phyloP scores from a whole-genome alignment of 1,284 basidiomycete species.

The Ceratorhiza oryzae-sativae region DNA sequence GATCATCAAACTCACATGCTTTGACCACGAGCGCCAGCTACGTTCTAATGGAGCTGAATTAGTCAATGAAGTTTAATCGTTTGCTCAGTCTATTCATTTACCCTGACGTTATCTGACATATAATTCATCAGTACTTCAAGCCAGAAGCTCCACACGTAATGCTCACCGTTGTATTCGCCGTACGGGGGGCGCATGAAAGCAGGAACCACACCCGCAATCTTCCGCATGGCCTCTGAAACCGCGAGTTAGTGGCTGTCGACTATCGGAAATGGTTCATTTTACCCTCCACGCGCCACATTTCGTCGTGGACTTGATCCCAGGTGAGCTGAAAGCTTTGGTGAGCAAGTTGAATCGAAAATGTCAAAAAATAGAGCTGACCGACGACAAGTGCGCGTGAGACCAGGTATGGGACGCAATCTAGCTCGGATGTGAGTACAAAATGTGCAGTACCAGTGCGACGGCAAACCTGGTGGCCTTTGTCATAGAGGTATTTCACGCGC shows the following conservation, averaged over 20 bases:
- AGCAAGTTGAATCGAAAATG: neutral
- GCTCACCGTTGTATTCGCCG: slow-evolving; percentile 42
- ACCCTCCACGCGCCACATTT: slow-evolving; percentile 38
- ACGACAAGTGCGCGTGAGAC: slow-evolving; percentile 7
- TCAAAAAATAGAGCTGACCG: neutral
- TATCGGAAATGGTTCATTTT: neutral
- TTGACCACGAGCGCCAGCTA: slow-evolving; percentile 28
- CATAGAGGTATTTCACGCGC: slow-evolving; percentile 35
- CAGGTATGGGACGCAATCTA: slow-evolving; percentile 40
- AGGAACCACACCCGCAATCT: slow-evolving; percentile 38
- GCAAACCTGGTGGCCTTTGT: slow-evolving; percentile 39
- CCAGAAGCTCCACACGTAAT: neutral
- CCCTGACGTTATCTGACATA: slow-evolving; percentile 1
- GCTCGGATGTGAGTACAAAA: neutral
- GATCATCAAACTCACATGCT: slow-evolving; percentile 4
- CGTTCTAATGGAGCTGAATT: neutral
- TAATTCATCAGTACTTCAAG: neutral
- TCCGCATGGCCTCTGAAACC: slow-evolving; percentile 38
- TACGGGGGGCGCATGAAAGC: slow-evolving; percentile 43
- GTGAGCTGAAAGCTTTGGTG: slow-evolving; percentile 1
- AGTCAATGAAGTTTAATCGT: neutral
- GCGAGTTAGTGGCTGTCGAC: too few relatives aligned
- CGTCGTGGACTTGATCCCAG: slow-evolving; percentile 41
- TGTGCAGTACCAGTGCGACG: neutral
- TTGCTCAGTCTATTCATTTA: neutral